phyloP scores from a whole-genome alignment of 139 green algal species.

The Chlamydomonas eustigma region DNA sequence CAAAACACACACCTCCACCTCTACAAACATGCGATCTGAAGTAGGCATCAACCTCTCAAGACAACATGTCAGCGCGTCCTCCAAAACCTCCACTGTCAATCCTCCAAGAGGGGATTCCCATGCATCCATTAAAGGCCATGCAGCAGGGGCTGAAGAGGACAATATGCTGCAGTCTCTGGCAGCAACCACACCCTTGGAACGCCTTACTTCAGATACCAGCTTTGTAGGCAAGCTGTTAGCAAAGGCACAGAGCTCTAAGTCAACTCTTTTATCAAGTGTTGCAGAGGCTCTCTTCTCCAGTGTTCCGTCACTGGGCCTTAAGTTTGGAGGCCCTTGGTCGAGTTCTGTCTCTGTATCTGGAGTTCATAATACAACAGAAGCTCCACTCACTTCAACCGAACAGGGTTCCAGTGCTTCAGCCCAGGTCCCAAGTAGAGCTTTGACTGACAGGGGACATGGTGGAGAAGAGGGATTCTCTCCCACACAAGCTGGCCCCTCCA shows the following conservation, averaged over 20 bases:
- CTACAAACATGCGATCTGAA: no score
- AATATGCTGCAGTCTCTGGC: background rate
- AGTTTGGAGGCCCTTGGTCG: background rate
- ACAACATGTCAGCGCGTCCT: background rate
- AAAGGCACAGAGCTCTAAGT: background rate
- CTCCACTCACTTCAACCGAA: background rate
- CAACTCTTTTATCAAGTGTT: background rate
- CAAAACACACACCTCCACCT: background rate
- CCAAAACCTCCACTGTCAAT: background rate
- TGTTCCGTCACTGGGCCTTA: background rate
- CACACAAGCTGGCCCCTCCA: no score
- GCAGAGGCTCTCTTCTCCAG: background rate
- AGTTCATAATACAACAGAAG: background rate
- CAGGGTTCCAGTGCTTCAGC: background rate
- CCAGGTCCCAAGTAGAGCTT: background rate
- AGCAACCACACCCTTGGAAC: background rate
- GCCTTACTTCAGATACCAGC: background rate
- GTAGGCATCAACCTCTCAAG: background rate
- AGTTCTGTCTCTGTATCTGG: no score
- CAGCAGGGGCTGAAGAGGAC: background rate
- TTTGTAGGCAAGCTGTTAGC: background rate
- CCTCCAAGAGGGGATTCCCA: background rate
- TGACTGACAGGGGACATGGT: no score
- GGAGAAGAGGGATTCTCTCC: no score
- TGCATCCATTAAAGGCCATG: background rate